Evolutionary conservation across 495 filamentous ascomycete genomes (phyloP).

Genomic region (Aeminium ludgeri): DNA sequence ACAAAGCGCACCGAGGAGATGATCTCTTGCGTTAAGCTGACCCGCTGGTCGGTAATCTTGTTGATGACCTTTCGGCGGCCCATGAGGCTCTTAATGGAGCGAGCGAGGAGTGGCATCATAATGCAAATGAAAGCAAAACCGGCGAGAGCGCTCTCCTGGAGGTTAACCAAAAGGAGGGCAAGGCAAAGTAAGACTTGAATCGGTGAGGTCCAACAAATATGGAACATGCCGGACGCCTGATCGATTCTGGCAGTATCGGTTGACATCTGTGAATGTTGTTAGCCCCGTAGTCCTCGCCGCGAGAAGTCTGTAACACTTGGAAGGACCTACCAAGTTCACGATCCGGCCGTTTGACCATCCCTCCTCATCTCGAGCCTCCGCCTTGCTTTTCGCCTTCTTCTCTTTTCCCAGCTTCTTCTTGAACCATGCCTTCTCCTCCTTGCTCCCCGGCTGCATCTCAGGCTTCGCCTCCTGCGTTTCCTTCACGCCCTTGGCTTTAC

Average conservation of each 20-base stretch:
- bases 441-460: conserved; percentile 23
- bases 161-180: conserved; percentile 61
- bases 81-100: conserved; percentile 56
- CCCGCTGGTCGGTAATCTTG: conserved; percentile 79
- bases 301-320: too few species aligned
- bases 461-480: conserved; percentile 17
- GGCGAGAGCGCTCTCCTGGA: conserved; percentile 74
- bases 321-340: conserved; percentile 39
- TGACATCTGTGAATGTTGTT: conserved; percentile 39
- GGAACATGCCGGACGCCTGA: conserved; percentile 69
- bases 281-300: too few species aligned
- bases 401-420: conserved; percentile 28
- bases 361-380: conserved; percentile 45
- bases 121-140: conserved; percentile 71
- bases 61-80: conserved; percentile 60
- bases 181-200: conserved; percentile 62
- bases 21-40: conserved; percentile 84
- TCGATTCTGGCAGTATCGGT: conserved; percentile 85
- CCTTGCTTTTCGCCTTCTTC: conserved; percentile 27
- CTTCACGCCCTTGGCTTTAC: conserved; percentile 18
- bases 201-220: conserved; percentile 76
- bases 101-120: conserved; percentile 55
- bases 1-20: conserved; percentile 81
- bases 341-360: conserved; percentile 88
- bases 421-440: conserved; percentile 31